Percentiles rank a stretch among this genome's conserved stretches.
These are phyloP conservation scores for Solanum microdontum DNA, from an alignment of 257 asterid species.

Conservation along the genomic window DNA sequence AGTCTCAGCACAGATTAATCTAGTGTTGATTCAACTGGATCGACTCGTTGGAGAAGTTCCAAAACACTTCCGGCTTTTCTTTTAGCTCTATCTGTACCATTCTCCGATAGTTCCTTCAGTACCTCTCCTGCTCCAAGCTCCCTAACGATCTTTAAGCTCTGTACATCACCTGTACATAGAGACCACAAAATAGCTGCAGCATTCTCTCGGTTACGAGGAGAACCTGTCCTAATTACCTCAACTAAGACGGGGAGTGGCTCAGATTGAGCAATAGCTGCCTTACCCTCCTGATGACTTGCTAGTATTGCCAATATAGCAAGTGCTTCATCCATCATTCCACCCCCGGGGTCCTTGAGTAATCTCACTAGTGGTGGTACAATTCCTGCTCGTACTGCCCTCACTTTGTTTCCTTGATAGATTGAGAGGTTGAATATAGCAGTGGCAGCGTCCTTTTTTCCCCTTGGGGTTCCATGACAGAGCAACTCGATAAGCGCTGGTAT, in stretches of 20 bases:
- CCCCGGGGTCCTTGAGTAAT: slow-evolving; percentile 69
- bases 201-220: slow-evolving; percentile 82
- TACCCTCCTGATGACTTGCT: slow-evolving; percentile 88
- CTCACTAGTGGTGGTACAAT: slow-evolving; percentile 69
- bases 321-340: slow-evolving; percentile 96
- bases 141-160: slow-evolving; percentile 36
- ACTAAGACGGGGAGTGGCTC: slow-evolving; percentile 59
- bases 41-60: slow-evolving; percentile 62
- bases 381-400: slow-evolving; percentile 77
- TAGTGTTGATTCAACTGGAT: slow-evolving; percentile 23
- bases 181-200: slow-evolving; percentile 83
- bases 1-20: neutral
- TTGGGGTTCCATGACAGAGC: slow-evolving; percentile 70
- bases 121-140: slow-evolving; percentile 84
- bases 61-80: slow-evolving; percentile 70
- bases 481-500: slow-evolving; percentile 79
- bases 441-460: slow-evolving; percentile 96
- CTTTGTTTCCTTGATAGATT: slow-evolving; percentile 83
- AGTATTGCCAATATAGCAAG: slow-evolving; percentile 82
- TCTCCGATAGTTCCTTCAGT: slow-evolving; percentile 65
- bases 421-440: slow-evolving; percentile 90
- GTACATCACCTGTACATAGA: slow-evolving; percentile 49
- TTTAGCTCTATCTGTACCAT: slow-evolving; percentile 88
- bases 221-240: slow-evolving; percentile 70
- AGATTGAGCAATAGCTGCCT: slow-evolving; percentile 49